These are phyloP conservation scores for Heterobasidion parviporum DNA, from an alignment of 1,284 basidiomycete genomes.

Conservation along the genomic window DNA sequence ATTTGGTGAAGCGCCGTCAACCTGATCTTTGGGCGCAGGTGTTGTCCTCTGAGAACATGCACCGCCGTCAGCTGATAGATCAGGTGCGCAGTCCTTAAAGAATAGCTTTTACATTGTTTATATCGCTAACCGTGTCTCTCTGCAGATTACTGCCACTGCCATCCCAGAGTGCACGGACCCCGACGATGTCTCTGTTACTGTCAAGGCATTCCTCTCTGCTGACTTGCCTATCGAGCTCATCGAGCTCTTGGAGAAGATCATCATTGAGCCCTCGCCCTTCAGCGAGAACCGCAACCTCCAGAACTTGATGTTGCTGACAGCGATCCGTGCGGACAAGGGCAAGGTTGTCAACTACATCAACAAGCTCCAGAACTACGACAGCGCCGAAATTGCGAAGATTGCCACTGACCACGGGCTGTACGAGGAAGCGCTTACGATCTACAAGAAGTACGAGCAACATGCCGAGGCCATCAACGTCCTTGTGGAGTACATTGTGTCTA, in stretches of 20 bases:
- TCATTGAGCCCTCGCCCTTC: slow-evolving; percentile 96
- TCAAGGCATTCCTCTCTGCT: slow-evolving; percentile 97
- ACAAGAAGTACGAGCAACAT: slow-evolving; percentile 92
- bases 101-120: slow-evolving; percentile 1
- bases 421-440: slow-evolving; percentile 96
- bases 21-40: slow-evolving; percentile 98
- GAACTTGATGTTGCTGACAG: slow-evolving; percentile 91
- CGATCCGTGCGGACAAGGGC: slow-evolving; percentile 96
- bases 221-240: slow-evolving; percentile 97
- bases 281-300: slow-evolving; percentile 95
- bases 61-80: slow-evolving; percentile 92
- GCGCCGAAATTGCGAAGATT: slow-evolving; percentile 93
- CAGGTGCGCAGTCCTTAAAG: slow-evolving; percentile 49
- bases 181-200: slow-evolving; percentile 96
- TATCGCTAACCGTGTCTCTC: not conserved
- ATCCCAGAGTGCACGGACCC: slow-evolving; percentile 97
- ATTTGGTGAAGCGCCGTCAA: slow-evolving; percentile 94
- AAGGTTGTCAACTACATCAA: slow-evolving; percentile 99
- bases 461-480: slow-evolving; percentile 95
- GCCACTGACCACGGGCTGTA: slow-evolving; percentile 94
- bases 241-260: slow-evolving; percentile 97
- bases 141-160: slow-evolving; percentile 83
- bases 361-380: slow-evolving; percentile 93
- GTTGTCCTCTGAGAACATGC: slow-evolving; percentile 82
- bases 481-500: slow-evolving; percentile 96